Percentiles rank a stretch among this genome's conserved stretches.
Evolutionary conservation across 495 filamentous ascomycete genomes (phyloP).

Genomic region (Lentithecium fluviatile): DNA sequence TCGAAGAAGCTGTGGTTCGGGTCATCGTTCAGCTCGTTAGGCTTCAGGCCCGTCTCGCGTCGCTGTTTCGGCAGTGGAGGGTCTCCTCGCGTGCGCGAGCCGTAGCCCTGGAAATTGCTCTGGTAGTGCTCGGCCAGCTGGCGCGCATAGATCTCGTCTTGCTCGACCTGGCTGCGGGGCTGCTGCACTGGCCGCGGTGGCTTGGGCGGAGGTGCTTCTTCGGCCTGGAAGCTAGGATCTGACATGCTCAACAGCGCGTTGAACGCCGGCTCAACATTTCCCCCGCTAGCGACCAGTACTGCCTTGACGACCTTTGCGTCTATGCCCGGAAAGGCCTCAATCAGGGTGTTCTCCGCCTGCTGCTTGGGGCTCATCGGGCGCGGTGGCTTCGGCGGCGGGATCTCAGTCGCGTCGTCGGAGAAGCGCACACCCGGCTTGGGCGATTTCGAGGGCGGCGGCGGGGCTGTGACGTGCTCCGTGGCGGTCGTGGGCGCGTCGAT

Average conservation of each 20-base stretch:
- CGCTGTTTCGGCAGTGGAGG: conserved; percentile 26
- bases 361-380: conserved; percentile 77
- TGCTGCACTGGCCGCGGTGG: conserved; percentile 44
- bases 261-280: conserved; percentile 89
- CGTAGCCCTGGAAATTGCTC: conserved; percentile 46
- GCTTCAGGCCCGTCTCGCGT: conserved; percentile 39
- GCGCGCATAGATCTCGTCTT: conserved; percentile 89
- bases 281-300: conserved; percentile 80
- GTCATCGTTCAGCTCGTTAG: conserved; percentile 51
- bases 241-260: conserved; percentile 95
- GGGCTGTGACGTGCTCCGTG: conserved; percentile 43
- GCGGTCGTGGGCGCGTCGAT: conserved; percentile 54
- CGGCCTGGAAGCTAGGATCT: conserved; percentile 74
- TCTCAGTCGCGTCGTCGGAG: conserved; percentile 48
- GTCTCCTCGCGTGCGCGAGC: conserved; percentile 29
- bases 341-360: conserved; percentile 82
- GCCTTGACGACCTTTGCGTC: conserved; percentile 82
- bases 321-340: conserved; percentile 88
- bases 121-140: conserved; percentile 84
- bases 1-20: conserved; percentile 87
- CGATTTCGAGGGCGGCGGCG: conserved; percentile 40
- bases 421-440: conserved; percentile 45
- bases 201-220: conserved; percentile 55
- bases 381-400: conserved; percentile 80
- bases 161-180: conserved; percentile 70